Base-by-base conservation (phyloP, 1,139 yeast genomes). In the Pichia sp. region DNA sequence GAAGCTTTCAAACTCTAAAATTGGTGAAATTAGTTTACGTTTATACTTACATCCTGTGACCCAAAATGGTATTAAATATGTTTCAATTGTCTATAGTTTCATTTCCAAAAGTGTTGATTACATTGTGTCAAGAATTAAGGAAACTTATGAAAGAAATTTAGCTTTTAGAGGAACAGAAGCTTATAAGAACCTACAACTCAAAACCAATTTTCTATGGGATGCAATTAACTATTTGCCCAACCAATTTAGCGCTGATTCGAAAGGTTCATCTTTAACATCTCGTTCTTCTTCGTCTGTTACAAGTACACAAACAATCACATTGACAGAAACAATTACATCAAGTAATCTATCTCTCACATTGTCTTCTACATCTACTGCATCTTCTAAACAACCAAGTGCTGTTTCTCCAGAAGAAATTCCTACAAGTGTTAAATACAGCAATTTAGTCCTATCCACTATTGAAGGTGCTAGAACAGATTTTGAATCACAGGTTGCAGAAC, bases 381-480 rank as follows among this genome's bases (percentile, higher is more conserved):
- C 36, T 14, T 21, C 35, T 9, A 30, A n/a, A n/a, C n/a, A n/a
- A n/a, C n/a, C n/a, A n/a, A n/a, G 20, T 26, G 21, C 32, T 15
- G n/a, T 17, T 14, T 18, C n/a, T 12, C 20, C 36, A 17, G 28
- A 14, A 5, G 22, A 19, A 14, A 59, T 45, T 25, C 48, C 62
- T 53, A 41, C 70, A 56, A 47, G 60, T 63, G 48, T 51, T 32
- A 58, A 57, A 38, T 60, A 54, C 41, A 46, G 51, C 23, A 42
- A 34, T 62, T 69, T 72, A 62, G 65, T 74, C 26, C 58, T 64
- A 41, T 66, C 60, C 34, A 67, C 77, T 7, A 60, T 71, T 34
- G 56, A 62, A 28, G 63, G 71, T 45, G 79, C 79, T 0, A 46
- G 60, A 18, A 52, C 51, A 9, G 74, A 68, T 46, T 67, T 74